phyloP scores from a whole-genome alignment of 2,329 filamentous ascomycete species.

The Arthrobotrys conoides region DNA sequence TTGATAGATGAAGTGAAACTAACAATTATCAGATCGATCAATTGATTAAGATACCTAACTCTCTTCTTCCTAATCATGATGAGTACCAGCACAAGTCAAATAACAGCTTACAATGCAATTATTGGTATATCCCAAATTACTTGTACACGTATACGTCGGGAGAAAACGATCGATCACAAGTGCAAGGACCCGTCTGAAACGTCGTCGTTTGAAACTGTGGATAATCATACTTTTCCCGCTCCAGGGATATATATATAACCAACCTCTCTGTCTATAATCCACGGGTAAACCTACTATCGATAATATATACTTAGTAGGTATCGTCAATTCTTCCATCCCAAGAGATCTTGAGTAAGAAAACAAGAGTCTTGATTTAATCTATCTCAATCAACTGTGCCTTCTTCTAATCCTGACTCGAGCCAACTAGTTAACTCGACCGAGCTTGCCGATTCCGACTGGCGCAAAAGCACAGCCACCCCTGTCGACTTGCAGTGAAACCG shows the following conservation, averaged over 20 bases:
- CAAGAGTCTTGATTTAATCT: constrained; percentile 9
- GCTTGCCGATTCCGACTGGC: constrained; percentile 27
- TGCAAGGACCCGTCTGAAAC: background rate
- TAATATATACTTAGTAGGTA: background rate
- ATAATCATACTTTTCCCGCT: constrained; percentile 26
- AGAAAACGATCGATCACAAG: background rate
- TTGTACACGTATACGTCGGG: too few relatives aligned
- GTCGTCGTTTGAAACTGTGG: constrained; percentile 23
- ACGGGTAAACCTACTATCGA: constrained; percentile 12
- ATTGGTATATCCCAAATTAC: too few relatives aligned
- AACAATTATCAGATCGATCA: too few relatives aligned
- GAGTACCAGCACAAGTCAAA: too few relatives aligned
- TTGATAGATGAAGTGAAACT: too few relatives aligned
- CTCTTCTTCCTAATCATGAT: too few relatives aligned
- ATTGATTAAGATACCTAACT: too few relatives aligned
- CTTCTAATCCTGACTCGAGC: constrained; percentile 5
- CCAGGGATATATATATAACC: background rate
- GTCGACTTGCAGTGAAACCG: constrained; percentile 17
- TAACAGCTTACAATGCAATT: too few relatives aligned
- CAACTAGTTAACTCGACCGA: background rate
- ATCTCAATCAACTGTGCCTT: background rate
- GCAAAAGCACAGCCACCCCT: constrained; percentile 1
- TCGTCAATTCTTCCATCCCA: constrained; percentile 23
- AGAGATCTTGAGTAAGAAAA: background rate
- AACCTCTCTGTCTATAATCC: too few relatives aligned